A percentile compares a stretch with the other conserved stretches of the same genome.
phyloP scores from a whole-genome alignment of 257 asterid genomes.

The Cordia subcordata region DNA sequence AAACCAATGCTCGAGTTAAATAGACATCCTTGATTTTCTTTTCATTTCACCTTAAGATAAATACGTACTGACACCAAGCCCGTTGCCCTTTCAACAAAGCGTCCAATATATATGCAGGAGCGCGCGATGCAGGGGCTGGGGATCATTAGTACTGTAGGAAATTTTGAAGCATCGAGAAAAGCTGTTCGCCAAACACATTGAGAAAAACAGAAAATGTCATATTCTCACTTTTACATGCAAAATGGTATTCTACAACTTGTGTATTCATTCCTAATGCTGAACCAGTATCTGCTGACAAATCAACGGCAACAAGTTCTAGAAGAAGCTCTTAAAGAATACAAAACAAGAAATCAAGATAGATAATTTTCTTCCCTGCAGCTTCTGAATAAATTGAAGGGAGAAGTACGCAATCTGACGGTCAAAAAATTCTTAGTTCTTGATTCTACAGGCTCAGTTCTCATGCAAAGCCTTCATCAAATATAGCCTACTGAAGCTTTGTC shows the following conservation, averaged over 20 bases:
- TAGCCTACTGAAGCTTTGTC: slow-evolving; percentile 85
- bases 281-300: not conserved
- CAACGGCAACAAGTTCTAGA: not conserved
- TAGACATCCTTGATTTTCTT: too few species aligned
- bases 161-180: too few species aligned
- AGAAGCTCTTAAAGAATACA: not conserved
- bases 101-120: too few species aligned
- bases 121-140: too few species aligned
- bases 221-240: not conserved
- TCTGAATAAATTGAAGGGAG: not conserved
- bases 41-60: too few species aligned
- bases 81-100: too few species aligned
- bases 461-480: slow-evolving; percentile 89
- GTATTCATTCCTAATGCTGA: not conserved
- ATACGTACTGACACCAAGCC: too few species aligned
- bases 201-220: not conserved
- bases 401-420: not conserved
- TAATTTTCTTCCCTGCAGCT: not conserved
- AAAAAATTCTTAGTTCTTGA: not conserved
- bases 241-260: not conserved
- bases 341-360: not conserved
- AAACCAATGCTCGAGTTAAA: too few species aligned
- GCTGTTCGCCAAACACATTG: too few species aligned
- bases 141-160: too few species aligned
- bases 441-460: slow-evolving; percentile 36